These are phyloP conservation scores for Malus domestica DNA, from an alignment of 306 rosid species.

Conservation along the genomic window ASM211411v1 NC_041800.1:22574733-22575232, in stretches of 20 bases:
- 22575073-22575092: conserved; percentile 21
- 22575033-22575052: conserved; percentile 33
- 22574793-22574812: conserved; percentile 44
- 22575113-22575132: background rate
- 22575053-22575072: conserved; percentile 47
- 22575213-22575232: conserved; percentile 43
- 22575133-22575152: background rate
- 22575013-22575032: background rate
- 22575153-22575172: background rate
- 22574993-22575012: background rate
- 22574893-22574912: background rate
- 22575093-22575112: background rate
- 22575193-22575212: conserved; percentile 38
- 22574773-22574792: conserved; percentile 30
- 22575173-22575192: background rate
- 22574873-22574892: background rate
- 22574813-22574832: conserved; percentile 8
- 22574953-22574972: background rate
- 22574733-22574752: background rate
- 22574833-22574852: background rate
- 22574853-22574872: background rate
- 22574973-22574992: background rate
- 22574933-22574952: background rate
- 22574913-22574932: background rate
- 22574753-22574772: background rate